These are phyloP conservation scores for Fragosphaeria purpurea DNA, from an alignment of 2,329 filamentous ascomycete genomes.

Conservation along the genomic window DNA sequence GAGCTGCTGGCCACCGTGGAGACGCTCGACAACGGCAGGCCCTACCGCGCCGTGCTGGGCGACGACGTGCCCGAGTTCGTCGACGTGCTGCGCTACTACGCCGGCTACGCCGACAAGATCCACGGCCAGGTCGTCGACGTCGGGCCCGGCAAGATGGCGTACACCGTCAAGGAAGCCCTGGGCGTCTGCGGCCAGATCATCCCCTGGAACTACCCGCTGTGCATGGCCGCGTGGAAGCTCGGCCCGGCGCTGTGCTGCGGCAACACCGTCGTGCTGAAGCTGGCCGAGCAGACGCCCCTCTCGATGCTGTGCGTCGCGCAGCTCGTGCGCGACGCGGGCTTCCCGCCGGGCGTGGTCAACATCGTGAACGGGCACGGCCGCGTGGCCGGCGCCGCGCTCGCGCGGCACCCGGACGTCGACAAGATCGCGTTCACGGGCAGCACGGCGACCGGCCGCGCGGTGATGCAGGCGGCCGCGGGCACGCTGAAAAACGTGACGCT, in stretches of 20 bases:
- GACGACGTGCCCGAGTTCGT: constrained; percentile 47
- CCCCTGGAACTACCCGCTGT: constrained; percentile 64
- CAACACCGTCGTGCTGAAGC: constrained; percentile 52
- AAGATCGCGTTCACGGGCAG: constrained; percentile 70
- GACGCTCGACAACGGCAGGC: constrained; percentile 75
- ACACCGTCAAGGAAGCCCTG: constrained; percentile 65
- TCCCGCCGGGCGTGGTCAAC: constrained; percentile 65
- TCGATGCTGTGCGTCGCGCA: constrained; percentile 51
- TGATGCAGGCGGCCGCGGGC: constrained; percentile 56
- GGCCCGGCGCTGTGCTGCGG: constrained; percentile 54
- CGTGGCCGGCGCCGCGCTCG: constrained; percentile 56
- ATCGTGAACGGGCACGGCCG: constrained; percentile 58
- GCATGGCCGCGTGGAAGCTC: constrained; percentile 64
- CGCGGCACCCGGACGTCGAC: constrained; percentile 52
- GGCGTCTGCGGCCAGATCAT: constrained; percentile 70
- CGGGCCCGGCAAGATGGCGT: constrained; percentile 59
- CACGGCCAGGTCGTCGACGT: constrained; percentile 70
- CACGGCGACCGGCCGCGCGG: constrained; percentile 53
- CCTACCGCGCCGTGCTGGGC: constrained; percentile 53
- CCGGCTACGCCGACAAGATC: constrained; percentile 71
- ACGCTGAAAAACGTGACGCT: constrained; percentile 50
- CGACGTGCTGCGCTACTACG: constrained; percentile 60
- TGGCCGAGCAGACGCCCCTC: constrained; percentile 52
- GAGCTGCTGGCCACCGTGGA: constrained; percentile 44
- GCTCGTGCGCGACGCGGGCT: constrained; percentile 59